Conservation (phyloP, 129 eudicot genomes). For the Oenanthe sinensis region DNA sequence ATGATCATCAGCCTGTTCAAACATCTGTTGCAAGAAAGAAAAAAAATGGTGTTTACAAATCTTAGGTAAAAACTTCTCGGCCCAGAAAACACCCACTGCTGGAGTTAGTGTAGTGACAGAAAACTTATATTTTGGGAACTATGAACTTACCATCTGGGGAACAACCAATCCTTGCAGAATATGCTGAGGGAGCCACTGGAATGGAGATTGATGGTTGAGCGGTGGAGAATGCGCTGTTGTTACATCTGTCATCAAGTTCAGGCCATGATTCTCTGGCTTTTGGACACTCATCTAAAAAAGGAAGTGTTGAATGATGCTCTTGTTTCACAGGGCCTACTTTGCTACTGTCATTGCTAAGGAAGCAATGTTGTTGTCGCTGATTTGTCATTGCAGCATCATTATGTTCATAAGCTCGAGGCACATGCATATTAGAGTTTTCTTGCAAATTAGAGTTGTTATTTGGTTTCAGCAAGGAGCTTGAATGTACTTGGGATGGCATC, state of each 20-base stretch:
- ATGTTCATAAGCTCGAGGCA: slow-evolving; percentile 38
- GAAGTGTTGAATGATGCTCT: slow-evolving; percentile 52
- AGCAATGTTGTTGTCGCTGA: slow-evolving; percentile 57
- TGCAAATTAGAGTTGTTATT: slow-evolving; percentile 37
- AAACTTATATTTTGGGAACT: background rate
- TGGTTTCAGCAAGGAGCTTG: slow-evolving; percentile 37
- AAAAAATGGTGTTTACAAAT: background rate
- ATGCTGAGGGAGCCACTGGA: slow-evolving; percentile 40
- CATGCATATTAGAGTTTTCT: slow-evolving; percentile 33
- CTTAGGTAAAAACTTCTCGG: background rate
- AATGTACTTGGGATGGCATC: slow-evolving; percentile 41
- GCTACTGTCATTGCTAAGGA: slow-evolving; percentile 48
- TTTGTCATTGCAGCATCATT: slow-evolving; percentile 34
- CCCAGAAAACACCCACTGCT: background rate
- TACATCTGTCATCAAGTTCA: slow-evolving; percentile 35
- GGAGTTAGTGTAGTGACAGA: background rate
- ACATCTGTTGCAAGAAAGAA: background rate
- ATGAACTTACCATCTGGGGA: slow-evolving; percentile 40
- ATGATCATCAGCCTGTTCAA: background rate
- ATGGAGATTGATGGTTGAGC: slow-evolving; percentile 74
- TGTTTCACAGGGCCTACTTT: slow-evolving; percentile 38
- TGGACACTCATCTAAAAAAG: slow-evolving; percentile 74
- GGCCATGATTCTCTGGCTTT: slow-evolving; percentile 61
- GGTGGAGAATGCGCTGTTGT: slow-evolving; percentile 50
- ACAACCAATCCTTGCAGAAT: slow-evolving; percentile 32